Conservation (phyloP, 2,329 filamentous ascomycete genomes). For the Trichoderma breve region DNA sequence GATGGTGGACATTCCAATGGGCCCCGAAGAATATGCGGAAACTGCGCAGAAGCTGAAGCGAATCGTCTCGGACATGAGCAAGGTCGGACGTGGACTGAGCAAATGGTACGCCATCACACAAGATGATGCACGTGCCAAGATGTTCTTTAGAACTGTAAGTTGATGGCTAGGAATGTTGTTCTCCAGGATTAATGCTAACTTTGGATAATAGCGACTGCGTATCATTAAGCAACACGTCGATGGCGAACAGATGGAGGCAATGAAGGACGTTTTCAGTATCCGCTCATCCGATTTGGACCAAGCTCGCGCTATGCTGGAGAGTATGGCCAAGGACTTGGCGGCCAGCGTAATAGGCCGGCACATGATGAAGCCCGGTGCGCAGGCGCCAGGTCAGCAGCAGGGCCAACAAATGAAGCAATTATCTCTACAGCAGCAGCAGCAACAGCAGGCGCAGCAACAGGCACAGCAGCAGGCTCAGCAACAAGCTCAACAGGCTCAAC, state of each 20-base stretch:
- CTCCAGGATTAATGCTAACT: slow-evolving; percentile 32
- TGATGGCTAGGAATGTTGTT: too few relatives aligned
- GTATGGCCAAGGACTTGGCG: slow-evolving; percentile 50
- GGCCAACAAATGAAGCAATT: background rate
- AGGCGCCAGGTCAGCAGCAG: slow-evolving; percentile 13
- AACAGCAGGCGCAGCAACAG: slow-evolving; percentile 27
- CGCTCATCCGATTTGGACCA: slow-evolving; percentile 50
- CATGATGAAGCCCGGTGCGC: slow-evolving; percentile 28
- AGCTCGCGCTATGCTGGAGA: slow-evolving; percentile 46
- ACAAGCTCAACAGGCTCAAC: slow-evolving; percentile 27
- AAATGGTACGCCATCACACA: slow-evolving; percentile 49
- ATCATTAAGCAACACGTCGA: slow-evolving; percentile 54
- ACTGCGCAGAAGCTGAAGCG: slow-evolving; percentile 44
- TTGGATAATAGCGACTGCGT: slow-evolving; percentile 47
- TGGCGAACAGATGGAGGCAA: slow-evolving; percentile 43
- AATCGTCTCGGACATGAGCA: slow-evolving; percentile 43
- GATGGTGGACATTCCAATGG: slow-evolving; percentile 48
- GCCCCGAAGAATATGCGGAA: slow-evolving; percentile 43
- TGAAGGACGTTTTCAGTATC: slow-evolving; percentile 53
- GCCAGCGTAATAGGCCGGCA: slow-evolving; percentile 31
- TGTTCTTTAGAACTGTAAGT: slow-evolving; percentile 55
- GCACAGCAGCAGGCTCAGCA: slow-evolving; percentile 25
- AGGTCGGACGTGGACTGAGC: slow-evolving; percentile 44
- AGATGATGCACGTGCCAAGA: slow-evolving; percentile 49
- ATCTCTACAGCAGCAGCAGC: slow-evolving; percentile 22